Evolutionary conservation across 1,139 yeast genomes (phyloP).

Genomic region (Magnusiomyces suaveolens): DNA sequence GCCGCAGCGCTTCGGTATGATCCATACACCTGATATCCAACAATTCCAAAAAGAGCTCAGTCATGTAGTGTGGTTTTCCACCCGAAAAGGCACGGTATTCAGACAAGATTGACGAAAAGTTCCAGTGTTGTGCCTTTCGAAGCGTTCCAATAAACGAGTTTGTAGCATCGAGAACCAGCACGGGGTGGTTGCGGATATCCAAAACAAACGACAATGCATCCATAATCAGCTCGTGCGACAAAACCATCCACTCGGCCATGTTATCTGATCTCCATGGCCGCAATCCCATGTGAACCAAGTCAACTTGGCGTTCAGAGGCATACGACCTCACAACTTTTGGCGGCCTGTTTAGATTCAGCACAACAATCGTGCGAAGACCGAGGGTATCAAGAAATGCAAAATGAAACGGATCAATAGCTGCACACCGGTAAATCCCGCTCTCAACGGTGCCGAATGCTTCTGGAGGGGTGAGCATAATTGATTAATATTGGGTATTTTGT

Average conservation of each 20-base stretch:
- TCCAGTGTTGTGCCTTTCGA: constrained; percentile 82
- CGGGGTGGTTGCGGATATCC: constrained; percentile 55
- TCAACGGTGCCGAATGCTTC: constrained; percentile 54
- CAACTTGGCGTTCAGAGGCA: constrained; percentile 31
- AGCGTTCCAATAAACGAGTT: constrained; percentile 72
- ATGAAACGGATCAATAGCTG: constrained; percentile 53
- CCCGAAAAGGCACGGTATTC: constrained; percentile 77
- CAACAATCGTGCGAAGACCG: constrained; percentile 57
- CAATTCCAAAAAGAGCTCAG: constrained; percentile 74
- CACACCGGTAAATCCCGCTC: constrained; percentile 49
- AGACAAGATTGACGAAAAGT: constrained; percentile 67
- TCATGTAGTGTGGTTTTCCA: constrained; percentile 62
- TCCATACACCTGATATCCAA: constrained; percentile 32
- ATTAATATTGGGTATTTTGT: too few relatives aligned
- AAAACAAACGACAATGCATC: constrained; percentile 40
- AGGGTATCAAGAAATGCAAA: constrained; percentile 70
- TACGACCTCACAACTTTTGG: constrained; percentile 42
- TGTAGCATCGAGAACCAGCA: constrained; percentile 69
- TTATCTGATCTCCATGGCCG: constrained; percentile 32
- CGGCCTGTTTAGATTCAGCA: constrained; percentile 53
- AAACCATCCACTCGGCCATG: constrained; percentile 27
- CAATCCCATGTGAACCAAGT: constrained; percentile 31
- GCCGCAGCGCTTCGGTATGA: constrained; percentile 9
- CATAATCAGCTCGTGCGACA: constrained; percentile 30
- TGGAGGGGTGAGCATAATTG: constrained; percentile 47